Base-by-base conservation (phyloP, 2,329 filamentous ascomycete species). In the Claviceps sp. region DNA sequence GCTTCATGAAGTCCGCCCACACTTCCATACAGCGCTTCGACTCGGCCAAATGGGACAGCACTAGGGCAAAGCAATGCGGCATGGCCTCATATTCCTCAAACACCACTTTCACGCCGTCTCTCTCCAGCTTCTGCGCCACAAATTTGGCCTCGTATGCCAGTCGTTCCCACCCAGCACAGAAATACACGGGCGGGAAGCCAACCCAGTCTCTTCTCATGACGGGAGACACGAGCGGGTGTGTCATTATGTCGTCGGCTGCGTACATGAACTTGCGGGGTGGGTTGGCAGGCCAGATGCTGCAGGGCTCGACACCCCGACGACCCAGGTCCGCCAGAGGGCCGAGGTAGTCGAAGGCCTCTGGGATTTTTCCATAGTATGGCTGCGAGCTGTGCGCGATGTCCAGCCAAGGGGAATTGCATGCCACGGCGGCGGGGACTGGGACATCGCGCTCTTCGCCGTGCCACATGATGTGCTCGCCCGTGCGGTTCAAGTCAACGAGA, bases 41-140 rank as follows among this genome's bases (percentile, higher is more conserved):
- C 34, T 67, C 72, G 1, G 70, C 61, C 2, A 73, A 62, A 4
- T 67, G 65, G 1, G 72, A 65, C 52, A 87, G 66, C 1, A 87
- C 56, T 56, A 81, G 60, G 0, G 76, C 78, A 61, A 88, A 91
- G 58, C 79, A 81, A 66, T 90, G 87, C 51, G 87, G 85, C 87
- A 91, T 91, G 3, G 80, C 84, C 64, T 89, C 82, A 62, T 82
- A 93, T 66, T 88, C 79, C 62, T 87, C 80, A 60, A 82, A 85
- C 3, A 79, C 72, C 0, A 90, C 77, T 0, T 60, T 61, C 0
- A 84, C 82, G 5, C 78, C 80, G 46, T 85, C 77, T 7, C 60
- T 56, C 16, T 71, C 70, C 11, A 86, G 70, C 41, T 74, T 73
- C 42, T 69, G 66, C 0, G 82, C 84, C 2, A 87, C 62, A 50